phyloP scores from a whole-genome alignment of 225 moss, liverwort and hornwort genomes.

The Polytrichum formosum region DNA sequence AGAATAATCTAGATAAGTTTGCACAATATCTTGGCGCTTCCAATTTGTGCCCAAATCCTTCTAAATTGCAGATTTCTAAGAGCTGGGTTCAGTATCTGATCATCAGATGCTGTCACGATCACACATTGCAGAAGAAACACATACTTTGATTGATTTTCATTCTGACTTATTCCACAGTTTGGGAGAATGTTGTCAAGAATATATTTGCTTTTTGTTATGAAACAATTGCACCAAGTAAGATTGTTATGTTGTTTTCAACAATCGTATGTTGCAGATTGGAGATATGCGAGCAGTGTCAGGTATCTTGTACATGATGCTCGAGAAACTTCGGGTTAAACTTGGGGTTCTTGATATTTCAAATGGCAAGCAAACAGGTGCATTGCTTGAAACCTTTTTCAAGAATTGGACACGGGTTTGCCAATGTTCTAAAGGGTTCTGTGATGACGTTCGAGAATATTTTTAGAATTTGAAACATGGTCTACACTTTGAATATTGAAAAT shows the following conservation, averaged over 20 bases:
- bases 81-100: too few species aligned
- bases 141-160: too few species aligned
- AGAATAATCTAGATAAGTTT: too few species aligned
- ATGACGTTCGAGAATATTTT: not conserved
- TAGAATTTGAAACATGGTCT: constrained; percentile 1
- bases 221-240: not conserved
- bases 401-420: not conserved
- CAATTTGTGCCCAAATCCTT: too few species aligned
- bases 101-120: too few species aligned
- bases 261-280: constrained; percentile 14
- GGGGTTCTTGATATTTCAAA: constrained; percentile 31
- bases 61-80: too few species aligned
- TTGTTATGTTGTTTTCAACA: not conserved
- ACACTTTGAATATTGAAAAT: not conserved
- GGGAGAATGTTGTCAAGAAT: too few species aligned
- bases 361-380: constrained; percentile 21
- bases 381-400: not conserved
- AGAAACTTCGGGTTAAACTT: constrained; percentile 20
- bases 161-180: too few species aligned
- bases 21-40: too few species aligned
- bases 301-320: constrained; percentile 7
- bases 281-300: constrained; percentile 6
- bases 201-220: not conserved
- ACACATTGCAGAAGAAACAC: too few species aligned
- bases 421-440: not conserved